Base-by-base conservation (phyloP, 2,329 filamentous ascomycete species). In the Phyllosticta capitalensis region DNA sequence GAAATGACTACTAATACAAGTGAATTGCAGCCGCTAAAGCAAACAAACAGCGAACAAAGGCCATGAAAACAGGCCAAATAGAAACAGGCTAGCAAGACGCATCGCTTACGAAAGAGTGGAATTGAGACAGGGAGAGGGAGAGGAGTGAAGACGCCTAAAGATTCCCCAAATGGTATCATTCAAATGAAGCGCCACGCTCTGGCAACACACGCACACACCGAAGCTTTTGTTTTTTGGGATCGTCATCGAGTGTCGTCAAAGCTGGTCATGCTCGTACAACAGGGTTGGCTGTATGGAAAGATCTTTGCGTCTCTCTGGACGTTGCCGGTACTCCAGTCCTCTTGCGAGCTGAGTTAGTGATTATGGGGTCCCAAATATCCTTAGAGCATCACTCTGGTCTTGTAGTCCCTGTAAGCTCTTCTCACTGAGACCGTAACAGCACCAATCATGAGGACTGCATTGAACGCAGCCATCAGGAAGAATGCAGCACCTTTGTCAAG, bases 401-500 rank as follows among this genome's bases (percentile, higher is more conserved):
- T 59, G 22, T 50, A 54, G n/a, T 20, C 54, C 54, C 22, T 53
- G 2, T 49, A 30, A 9, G 17, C 22, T 33, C 26, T 60, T 49
- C 19, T 30, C 2, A 21, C 4, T 28, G 52, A 63, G 20, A 69
- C 67, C 17, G 58, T 64, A 10, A 69, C 30, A 2, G 65, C 68
- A 1, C 71, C 80, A 6, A 84, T 68, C 12, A 95, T 75, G 58
- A 96, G 72, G 0, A 90, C 64, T 0, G 75, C 88, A 69, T 97
- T 97, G 71, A 97, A 97, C 0, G 78, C 77, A 0, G 92, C 91
- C 86, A 99, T 92, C 80, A 97, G 87, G 70, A 91, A 96, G 71
- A 99, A 97, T 0, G 94, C 94, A 10, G 89, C 88, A 0, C 89
- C 88, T 2, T 81, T 80, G 1, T 86, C 86, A 57, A 85, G 76